phyloP scores from a whole-genome alignment of 1,284 basidiomycete genomes.

The Veloporphyrellus conicus region DNA sequence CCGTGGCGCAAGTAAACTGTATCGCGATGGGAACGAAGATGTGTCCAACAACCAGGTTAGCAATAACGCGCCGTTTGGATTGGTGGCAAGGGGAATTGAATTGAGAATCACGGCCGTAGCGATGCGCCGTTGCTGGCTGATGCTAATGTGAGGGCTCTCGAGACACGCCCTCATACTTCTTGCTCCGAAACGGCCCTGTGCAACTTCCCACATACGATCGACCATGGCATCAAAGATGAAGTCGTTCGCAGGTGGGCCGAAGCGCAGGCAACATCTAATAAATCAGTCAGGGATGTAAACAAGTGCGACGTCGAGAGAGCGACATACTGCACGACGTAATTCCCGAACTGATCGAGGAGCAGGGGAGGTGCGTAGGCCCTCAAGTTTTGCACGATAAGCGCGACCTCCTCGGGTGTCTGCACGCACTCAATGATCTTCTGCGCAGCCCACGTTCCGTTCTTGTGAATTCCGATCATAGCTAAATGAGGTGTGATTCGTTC shows the following conservation, averaged over 20 bases:
- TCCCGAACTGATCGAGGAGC: slow-evolving; percentile 93
- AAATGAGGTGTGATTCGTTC: slow-evolving; percentile 92
- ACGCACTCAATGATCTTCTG: slow-evolving; percentile 99
- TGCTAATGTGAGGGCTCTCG: slow-evolving; percentile 80
- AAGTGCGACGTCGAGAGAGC: background rate
- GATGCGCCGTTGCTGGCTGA: slow-evolving; percentile 90
- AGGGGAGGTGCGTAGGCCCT: slow-evolving; percentile 91
- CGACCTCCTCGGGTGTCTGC: slow-evolving; percentile 82
- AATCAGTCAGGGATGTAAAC: slow-evolving; percentile 2
- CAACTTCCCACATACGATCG: slow-evolving; percentile 97
- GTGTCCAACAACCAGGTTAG: slow-evolving; percentile 97
- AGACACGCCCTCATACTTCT: slow-evolving; percentile 96
- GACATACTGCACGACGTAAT: slow-evolving; percentile 93
- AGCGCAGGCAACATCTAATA: slow-evolving; percentile 81
- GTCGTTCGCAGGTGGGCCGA: slow-evolving; percentile 83
- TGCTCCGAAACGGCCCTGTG: slow-evolving; percentile 94
- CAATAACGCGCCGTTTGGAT: slow-evolving; percentile 92
- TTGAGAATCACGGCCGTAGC: slow-evolving; percentile 94
- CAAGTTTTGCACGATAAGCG: slow-evolving; percentile 80
- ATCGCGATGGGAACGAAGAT: slow-evolving; percentile 88
- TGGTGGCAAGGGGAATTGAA: slow-evolving; percentile 95
- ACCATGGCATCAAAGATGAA: slow-evolving; percentile 99
- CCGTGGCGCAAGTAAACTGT: slow-evolving; percentile 87
- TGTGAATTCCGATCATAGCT: slow-evolving; percentile 97
- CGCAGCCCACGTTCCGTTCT: slow-evolving; percentile 99